These are phyloP conservation scores for Cladosporium sp. DNA, from an alignment of 2,329 filamentous ascomycete genomes.

Conservation along the genomic window DNA sequence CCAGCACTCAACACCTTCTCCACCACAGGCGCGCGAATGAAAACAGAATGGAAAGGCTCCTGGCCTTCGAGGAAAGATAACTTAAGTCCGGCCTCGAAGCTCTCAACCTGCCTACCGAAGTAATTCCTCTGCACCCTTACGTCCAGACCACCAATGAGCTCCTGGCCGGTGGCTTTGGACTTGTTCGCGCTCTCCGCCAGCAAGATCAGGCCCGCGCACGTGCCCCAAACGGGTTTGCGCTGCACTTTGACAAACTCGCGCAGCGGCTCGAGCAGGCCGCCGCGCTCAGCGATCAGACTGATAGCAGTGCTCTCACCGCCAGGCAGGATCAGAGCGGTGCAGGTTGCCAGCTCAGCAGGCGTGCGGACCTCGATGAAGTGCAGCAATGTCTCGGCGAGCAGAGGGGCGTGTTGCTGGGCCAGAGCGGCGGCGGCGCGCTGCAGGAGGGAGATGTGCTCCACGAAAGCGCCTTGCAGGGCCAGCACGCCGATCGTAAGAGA, in stretches of 20 bases:
- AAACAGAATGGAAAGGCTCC: constrained; percentile 73
- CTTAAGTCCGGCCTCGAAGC: constrained; percentile 74
- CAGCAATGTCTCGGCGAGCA: constrained; percentile 27
- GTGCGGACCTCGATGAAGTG: constrained; percentile 78
- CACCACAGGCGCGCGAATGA: constrained; percentile 92
- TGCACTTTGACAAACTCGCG: constrained; percentile 85
- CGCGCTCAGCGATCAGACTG: constrained; percentile 79
- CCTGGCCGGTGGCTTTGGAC: constrained; percentile 87
- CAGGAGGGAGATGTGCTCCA: constrained; percentile 80
- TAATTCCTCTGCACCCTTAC: constrained; percentile 92
- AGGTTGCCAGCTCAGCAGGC: constrained; percentile 65
- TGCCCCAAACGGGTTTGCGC: constrained; percentile 88
- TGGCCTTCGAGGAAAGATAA: constrained; percentile 64
- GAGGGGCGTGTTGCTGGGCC: neutral
- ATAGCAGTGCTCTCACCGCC: constrained; percentile 96
- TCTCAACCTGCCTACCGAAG: constrained; percentile 90
- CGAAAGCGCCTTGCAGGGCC: constrained; percentile 88
- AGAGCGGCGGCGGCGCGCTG: constrained; percentile 58
- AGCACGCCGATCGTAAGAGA: constrained; percentile 61
- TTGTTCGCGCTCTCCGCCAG: constrained; percentile 84
- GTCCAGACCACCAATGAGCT: constrained; percentile 86
- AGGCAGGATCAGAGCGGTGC: constrained; percentile 84
- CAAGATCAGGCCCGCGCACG: constrained; percentile 90
- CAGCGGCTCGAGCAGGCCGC: constrained; percentile 78
- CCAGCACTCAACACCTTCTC: constrained; percentile 67